Percentiles rank a stretch among this genome's conserved stretches.
Evolutionary conservation across 192 early-diverging fungal genomes (phyloP).

Genomic region (Podila clonocystis): DNA sequence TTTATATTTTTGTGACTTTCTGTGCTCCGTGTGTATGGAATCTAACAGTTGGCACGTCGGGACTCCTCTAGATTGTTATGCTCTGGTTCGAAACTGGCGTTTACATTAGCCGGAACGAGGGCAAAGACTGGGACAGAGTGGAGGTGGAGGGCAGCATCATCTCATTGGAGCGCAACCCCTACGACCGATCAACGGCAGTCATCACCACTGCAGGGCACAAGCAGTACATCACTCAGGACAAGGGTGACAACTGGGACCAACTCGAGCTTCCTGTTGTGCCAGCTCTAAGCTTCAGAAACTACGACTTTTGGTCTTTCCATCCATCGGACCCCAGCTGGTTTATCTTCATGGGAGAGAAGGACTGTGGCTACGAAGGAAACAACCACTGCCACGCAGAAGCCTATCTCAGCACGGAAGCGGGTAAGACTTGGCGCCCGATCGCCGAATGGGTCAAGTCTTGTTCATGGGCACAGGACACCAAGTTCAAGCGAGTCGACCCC

Average conservation of each 20-base stretch:
- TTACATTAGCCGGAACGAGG: slow-evolving; percentile 71
- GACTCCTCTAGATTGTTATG: slow-evolving; percentile 36
- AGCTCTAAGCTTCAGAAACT: slow-evolving; percentile 66
- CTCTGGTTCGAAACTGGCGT: slow-evolving; percentile 63
- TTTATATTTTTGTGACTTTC: not conserved
- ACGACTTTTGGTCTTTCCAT: slow-evolving; percentile 77
- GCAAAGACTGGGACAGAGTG: slow-evolving; percentile 64
- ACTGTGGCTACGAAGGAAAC: slow-evolving; percentile 55
- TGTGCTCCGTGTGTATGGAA: not conserved
- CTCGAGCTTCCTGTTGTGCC: slow-evolving; percentile 71
- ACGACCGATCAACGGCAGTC: slow-evolving; percentile 66
- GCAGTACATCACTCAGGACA: slow-evolving; percentile 71
- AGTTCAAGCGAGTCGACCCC: slow-evolving; percentile 60
- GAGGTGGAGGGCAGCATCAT: slow-evolving; percentile 49
- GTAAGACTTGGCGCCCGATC: slow-evolving; percentile 72
- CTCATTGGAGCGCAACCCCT: slow-evolving; percentile 70
- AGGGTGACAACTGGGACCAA: slow-evolving; percentile 61
- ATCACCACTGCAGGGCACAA: slow-evolving; percentile 61
- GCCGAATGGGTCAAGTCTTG: slow-evolving; percentile 78
- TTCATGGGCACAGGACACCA: slow-evolving; percentile 69
- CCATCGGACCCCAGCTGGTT: slow-evolving; percentile 84
- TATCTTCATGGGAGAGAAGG: slow-evolving; percentile 74
- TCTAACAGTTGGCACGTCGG: not conserved
- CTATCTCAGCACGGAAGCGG: slow-evolving; percentile 75
- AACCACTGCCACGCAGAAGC: slow-evolving; percentile 76